Evolutionary conservation across 768 basidiomycete species (phyloP).

Genomic region (Scleroderma citrinum): DNA sequence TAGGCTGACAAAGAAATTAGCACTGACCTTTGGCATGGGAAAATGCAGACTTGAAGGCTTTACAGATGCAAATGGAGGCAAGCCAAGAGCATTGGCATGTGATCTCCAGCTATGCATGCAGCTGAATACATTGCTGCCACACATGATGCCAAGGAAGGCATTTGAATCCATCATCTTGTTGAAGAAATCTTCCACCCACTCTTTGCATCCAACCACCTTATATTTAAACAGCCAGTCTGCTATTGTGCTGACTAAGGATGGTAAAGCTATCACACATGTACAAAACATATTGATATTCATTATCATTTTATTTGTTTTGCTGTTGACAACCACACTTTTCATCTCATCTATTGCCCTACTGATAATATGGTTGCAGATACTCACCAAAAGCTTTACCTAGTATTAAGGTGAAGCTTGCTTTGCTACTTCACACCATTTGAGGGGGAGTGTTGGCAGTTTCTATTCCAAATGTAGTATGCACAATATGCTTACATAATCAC

Average conservation of each 20-base stretch:
- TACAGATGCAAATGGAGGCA: too few species aligned
- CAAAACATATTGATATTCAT: too few species aligned
- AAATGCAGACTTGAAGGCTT: neutral
- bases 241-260: too few species aligned
- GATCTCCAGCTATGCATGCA: slow-evolving; percentile 16
- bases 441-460: too few species aligned
- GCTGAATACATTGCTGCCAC: slow-evolving; percentile 23
- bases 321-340: neutral
- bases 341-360: slow-evolving; percentile 22
- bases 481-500: too few species aligned
- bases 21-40: neutral
- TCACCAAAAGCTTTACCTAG: slow-evolving; percentile 30
- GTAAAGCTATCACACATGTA: too few species aligned
- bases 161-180: slow-evolving; percentile 39
- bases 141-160: slow-evolving; percentile 18
- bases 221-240: slow-evolving; percentile 4
- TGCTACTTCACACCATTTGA: too few species aligned
- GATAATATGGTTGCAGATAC: too few species aligned
- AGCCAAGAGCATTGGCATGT: slow-evolving; percentile 1
- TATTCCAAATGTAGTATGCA: too few species aligned
- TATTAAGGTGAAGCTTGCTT: slow-evolving; percentile 9
- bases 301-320: too few species aligned
- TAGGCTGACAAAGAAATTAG: slow-evolving; percentile 16
- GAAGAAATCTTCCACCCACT: too few species aligned
- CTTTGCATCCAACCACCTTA: too few species aligned